Evolutionary conservation across 768 basidiomycete genomes (phyloP), one percentile per base, ranked within the genome.

Genomic region (Sporobolomyces pararoseus): DNA sequence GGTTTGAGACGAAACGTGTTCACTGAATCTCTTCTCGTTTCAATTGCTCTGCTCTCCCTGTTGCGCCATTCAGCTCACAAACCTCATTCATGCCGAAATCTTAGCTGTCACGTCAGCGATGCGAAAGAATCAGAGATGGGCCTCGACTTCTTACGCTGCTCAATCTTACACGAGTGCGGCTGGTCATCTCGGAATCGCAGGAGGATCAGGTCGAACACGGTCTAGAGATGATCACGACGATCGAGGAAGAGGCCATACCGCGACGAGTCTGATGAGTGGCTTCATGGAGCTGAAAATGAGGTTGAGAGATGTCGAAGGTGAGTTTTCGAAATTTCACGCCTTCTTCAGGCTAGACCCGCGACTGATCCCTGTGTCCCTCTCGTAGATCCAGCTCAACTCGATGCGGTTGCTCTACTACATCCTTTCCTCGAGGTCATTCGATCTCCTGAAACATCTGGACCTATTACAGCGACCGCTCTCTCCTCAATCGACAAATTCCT

Each of bases 91-190:
- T 70, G 88, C 92, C 50, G 93, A 98, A 82, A 89, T 97, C 70
- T 84, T 93, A 59, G 83, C 90, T 23, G 90, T 98, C 74, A 96
- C 92, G 42, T 89, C 90, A 3, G 85, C 86, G 25, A 98, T 99
- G 94, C 89, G 95, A 79, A 91, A 93, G 83, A 98, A 98, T 81
- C 92, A 94, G 53, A 86, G 96, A 51, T 97, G 95, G 95, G 89
- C 94, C 23, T 85, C 77, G 4, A 63, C 72, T 0, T 76, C 77
- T 7, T 76, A 73, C 19, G 70, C 75, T 12, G 61, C 64, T 31
- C 77, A 75, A 46, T 44, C 65, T 10, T 69, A 65, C 60, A 61
- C 59, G 9, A 32, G 7, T 50, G 58, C 29, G 13, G 60, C 52
- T 31, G 66, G 19, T 31, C 72, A 39, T 27, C 47, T 46, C n/a